Evolutionary conservation across 345 rosid species (phyloP).

Genomic region (Eucalyptus virginea): DNA sequence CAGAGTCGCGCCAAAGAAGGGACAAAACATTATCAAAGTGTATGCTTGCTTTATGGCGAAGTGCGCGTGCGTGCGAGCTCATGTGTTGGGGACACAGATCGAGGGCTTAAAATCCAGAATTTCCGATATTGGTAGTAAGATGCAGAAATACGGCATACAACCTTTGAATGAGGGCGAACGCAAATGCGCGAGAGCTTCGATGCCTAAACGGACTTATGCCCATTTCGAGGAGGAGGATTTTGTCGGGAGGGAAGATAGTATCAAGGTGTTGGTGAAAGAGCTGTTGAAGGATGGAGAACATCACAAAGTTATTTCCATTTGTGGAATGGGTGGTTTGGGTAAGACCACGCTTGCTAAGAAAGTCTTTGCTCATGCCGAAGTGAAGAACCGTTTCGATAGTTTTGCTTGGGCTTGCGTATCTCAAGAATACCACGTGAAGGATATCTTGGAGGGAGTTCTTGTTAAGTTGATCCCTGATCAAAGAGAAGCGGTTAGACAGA

Average conservation of each 20-base stretch:
- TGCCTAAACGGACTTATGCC: accelerated
- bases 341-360: accelerated
- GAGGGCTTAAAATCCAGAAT: no score
- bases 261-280: accelerated
- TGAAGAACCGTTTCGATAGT: accelerated
- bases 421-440: accelerated
- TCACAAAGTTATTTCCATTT: accelerated
- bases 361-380: accelerated
- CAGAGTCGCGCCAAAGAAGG: accelerated
- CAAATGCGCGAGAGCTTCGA: accelerated
- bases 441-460: no score
- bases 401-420: no score
- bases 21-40: no score
- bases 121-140: accelerated
- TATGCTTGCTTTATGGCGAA: no score
- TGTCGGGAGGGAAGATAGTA: no score
- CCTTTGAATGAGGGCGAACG: accelerated
- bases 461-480: accelerated
- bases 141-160: accelerated
- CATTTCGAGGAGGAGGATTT: no score
- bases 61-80: accelerated
- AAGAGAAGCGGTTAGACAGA: accelerated
- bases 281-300: no score
- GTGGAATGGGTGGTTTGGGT: no score
- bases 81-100: accelerated